Evolutionary conservation across 208 protist genomes (phyloP).

Genomic region (Endotrypanum monterogeii): DNA sequence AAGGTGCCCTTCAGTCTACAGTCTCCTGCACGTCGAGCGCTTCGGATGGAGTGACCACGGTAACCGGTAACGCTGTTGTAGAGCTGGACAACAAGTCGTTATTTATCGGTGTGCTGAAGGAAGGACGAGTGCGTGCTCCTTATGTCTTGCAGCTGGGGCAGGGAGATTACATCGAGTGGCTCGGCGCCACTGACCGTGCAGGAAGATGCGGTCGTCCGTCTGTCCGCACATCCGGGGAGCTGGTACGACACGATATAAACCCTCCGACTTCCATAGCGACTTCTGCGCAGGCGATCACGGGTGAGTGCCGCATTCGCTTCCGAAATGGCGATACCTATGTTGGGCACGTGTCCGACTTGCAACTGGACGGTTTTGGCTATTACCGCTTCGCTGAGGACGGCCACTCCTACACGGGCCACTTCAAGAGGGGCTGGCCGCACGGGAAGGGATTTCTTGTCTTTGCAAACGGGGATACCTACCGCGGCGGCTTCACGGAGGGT

Average conservation of each 20-base stretch:
- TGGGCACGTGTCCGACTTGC: slow-evolving; percentile 50
- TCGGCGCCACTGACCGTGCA: neutral
- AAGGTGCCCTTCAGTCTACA: neutral
- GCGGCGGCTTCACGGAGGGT: slow-evolving; percentile 44
- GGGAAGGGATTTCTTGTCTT: slow-evolving; percentile 60
- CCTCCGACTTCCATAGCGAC: neutral
- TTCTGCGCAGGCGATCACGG: slow-evolving; percentile 24
- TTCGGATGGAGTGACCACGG: neutral
- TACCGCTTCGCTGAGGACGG: slow-evolving; percentile 51
- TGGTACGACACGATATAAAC: neutral
- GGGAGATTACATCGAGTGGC: slow-evolving; percentile 66
- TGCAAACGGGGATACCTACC: slow-evolving; percentile 66
- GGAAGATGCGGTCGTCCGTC: neutral
- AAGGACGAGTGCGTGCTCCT: slow-evolving; percentile 19
- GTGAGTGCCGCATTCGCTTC: slow-evolving; percentile 54
- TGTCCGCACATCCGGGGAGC: neutral
- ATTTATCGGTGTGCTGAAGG: slow-evolving; percentile 42
- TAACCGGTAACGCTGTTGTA: slow-evolving; percentile 42
- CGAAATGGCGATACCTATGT: slow-evolving; percentile 67
- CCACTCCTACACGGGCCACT: slow-evolving; percentile 59
- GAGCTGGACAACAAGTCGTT: slow-evolving; percentile 49
- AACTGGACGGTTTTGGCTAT: slow-evolving; percentile 57
- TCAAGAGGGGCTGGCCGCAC: slow-evolving; percentile 44
- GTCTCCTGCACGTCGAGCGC: neutral
- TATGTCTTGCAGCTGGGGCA: slow-evolving; percentile 42